Evolutionary conservation across 2,329 filamentous ascomycete species (phyloP), one percentile per base, ranked within the genome.

Genomic region (Torrubiellomyces zombiae): DNA sequence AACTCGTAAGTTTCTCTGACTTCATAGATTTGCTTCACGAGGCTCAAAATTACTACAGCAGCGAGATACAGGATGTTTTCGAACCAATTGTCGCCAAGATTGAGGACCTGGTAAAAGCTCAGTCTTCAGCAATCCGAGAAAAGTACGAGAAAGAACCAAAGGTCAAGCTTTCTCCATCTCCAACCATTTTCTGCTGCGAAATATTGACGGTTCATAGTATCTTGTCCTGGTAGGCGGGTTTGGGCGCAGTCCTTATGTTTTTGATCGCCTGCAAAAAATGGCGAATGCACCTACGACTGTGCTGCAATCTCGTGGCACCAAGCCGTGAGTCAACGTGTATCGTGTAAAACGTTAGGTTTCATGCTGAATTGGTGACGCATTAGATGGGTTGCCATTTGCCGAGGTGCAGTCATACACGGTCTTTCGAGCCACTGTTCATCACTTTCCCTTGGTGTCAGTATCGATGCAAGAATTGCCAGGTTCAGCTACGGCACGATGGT

Each of bases 151-250:
- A 28, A 0, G 1, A 16, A 4, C 45, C 48, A 3, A 48, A 44
- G 32, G 49, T 50, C n/a, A n/a, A n/a, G n/a, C n/a, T n/a, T n/a
- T n/a, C n/a, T n/a, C n/a, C n/a, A 23, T 18, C 22, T 26, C 6
- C 7, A 9, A 6, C 24, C n/a, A 14, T n/a, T 14, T 4, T 9
- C 7, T 9, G 12, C 3, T 13, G 11, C 10, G 9, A 6, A 21
- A 14, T 7, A 9, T 18, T n/a, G 3, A 9, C n/a, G n/a, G n/a
- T n/a, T 18, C 12, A 1, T 15, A 56, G 54, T 48, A 45, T 13
- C 25, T 57, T 4, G 38, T 55, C 2, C 38, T 58, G 0, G 52
- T 50, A 0, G 54, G 55, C 0, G 55, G 53, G 0, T 49, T 58
- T 5, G 53, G 55, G 0, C 32, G 44, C 2, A 47, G 38, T 9